Base-by-base conservation (phyloP, 2,329 filamentous ascomycete genomes). In the Calonectria ilicicola region DNA sequence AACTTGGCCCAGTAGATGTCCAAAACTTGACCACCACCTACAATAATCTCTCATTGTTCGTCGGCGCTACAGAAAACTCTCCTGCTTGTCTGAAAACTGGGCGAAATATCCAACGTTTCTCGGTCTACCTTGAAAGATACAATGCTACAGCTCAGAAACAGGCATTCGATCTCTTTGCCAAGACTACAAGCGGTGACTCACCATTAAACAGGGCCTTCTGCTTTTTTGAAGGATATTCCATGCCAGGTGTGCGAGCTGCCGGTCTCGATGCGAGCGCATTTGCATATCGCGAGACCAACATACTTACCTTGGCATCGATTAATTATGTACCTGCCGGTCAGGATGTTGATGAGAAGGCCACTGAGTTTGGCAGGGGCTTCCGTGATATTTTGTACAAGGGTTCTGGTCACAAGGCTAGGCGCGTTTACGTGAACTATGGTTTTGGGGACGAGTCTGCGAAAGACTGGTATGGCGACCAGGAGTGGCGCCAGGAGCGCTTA, bases 351-450 rank as follows among this genome's bases (percentile, higher is more conserved):
- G 27, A 74, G 27, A 74, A 56, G 53, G 76, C 77, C 10, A 76
- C 74, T 2, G 47, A 69, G 2, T n/a, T 79, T 0, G 78, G 78
- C 0, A 67, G 65, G 6, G 29, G 70, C 19, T 26, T 80, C 32
- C 75, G 77, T 0, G 6, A 67, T 4, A 75, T 76, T 1, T 51
- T 78, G 5, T 71, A 79, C 9, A 47, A 42, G 19, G 75, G 46
- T 14, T 72, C 72, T 15, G 72, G 67, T 0, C 44, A 67, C 1
- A 60, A 47, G 0, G 38, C 74, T 3, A 77, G 77, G 70, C 66
- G 63, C n/a, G 73, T 76, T 5, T 80, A 90, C 68, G 83, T 89
- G 65, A 90, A 91, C 79, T 91, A 89, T 74, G 88, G 87, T 0
- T 84, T 84, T 65, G 88, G 88, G 1, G 81, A 86, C 8, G 88